Conservation (phyloP, 805 yeast species). For the Ogataea pini region DNA sequence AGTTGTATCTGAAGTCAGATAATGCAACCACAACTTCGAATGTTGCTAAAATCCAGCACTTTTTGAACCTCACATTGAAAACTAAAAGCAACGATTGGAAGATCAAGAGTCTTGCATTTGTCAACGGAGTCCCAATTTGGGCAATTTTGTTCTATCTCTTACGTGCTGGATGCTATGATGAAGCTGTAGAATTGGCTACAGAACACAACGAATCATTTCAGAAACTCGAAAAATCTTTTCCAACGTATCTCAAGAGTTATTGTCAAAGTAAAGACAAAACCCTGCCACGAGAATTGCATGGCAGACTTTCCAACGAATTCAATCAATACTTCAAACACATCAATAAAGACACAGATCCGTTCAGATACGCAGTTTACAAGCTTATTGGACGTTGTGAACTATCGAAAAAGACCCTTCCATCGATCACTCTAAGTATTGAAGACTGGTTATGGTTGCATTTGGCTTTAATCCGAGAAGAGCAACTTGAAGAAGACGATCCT, state of each 20-base stretch:
- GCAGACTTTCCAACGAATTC: conserved; percentile 75
- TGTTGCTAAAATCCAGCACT: conserved; percentile 67
- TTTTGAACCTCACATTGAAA: conserved; percentile 48
- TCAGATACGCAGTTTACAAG: conserved; percentile 85
- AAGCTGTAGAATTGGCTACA: conserved; percentile 69
- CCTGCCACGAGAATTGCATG: conserved; percentile 66
- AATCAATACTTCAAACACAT: conserved; percentile 72
- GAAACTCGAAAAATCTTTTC: conserved; percentile 83
- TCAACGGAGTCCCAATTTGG: conserved; percentile 93
- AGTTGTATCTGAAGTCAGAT: conserved; percentile 50
- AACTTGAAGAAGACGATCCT: conserved; percentile 36
- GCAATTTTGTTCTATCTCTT: conserved; percentile 81
- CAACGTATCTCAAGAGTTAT: conserved; percentile 73
- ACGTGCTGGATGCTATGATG: conserved; percentile 79
- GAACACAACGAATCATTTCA: conserved; percentile 71
- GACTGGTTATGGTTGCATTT: conserved; percentile 98
- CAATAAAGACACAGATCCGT: conserved; percentile 78
- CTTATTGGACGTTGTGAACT: conserved; percentile 87
- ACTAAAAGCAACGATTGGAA: conserved; percentile 48
- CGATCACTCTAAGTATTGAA: conserved; percentile 76
- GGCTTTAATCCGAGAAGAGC: conserved; percentile 64
- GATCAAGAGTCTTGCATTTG: conserved; percentile 54
- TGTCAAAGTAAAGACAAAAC: conserved; percentile 53
- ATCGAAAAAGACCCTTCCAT: conserved; percentile 63
- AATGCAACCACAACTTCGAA: conserved; percentile 40